Conservation (phyloP, 2,329 filamentous ascomycete species). For the Penicillium sp. region DNA sequence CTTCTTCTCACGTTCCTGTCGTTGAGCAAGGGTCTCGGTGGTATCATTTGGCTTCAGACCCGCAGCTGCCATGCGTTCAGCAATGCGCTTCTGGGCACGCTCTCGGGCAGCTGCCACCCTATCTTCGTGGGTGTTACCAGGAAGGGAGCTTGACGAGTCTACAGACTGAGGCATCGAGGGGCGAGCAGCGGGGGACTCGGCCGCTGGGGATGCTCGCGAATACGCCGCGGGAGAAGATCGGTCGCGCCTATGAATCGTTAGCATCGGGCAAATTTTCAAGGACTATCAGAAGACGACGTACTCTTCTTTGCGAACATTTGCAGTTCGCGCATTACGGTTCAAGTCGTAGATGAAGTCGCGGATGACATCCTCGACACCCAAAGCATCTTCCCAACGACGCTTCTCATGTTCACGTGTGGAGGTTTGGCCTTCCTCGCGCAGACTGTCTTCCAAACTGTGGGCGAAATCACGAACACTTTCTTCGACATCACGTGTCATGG, state of each 20-base stretch:
- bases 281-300: slow-evolving; percentile 31
- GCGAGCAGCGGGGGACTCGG: slow-evolving; percentile 33
- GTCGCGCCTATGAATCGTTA: slow-evolving; percentile 46
- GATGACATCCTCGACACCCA: slow-evolving; percentile 94
- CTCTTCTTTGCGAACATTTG: slow-evolving; percentile 64
- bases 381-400: slow-evolving; percentile 89
- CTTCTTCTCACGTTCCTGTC: slow-evolving; percentile 79
- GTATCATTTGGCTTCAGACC: slow-evolving; percentile 80
- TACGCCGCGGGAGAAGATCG: slow-evolving; percentile 51
- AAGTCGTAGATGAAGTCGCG: slow-evolving; percentile 98
- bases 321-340: slow-evolving; percentile 76
- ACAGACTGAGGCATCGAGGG: slow-evolving; percentile 48
- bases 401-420: slow-evolving; percentile 82
- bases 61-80: slow-evolving; percentile 86
- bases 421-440: slow-evolving; percentile 75
- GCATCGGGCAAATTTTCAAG: slow-evolving; percentile 6
- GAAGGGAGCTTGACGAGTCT: slow-evolving; percentile 66
- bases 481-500: slow-evolving; percentile 94
- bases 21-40: slow-evolving; percentile 76
- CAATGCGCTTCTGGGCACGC: slow-evolving; percentile 95
- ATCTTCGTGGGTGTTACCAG: slow-evolving; percentile 88
- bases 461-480: slow-evolving; percentile 90
- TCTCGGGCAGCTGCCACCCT: slow-evolving; percentile 94
- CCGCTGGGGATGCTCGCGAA: slow-evolving; percentile 46
- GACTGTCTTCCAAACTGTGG: slow-evolving; percentile 74